A percentile compares a stretch with the other conserved stretches of the same genome.
These are phyloP conservation scores for Pichia norvegensis DNA, from an alignment of 1,139 yeast species.

Conservation along the genomic window DNA sequence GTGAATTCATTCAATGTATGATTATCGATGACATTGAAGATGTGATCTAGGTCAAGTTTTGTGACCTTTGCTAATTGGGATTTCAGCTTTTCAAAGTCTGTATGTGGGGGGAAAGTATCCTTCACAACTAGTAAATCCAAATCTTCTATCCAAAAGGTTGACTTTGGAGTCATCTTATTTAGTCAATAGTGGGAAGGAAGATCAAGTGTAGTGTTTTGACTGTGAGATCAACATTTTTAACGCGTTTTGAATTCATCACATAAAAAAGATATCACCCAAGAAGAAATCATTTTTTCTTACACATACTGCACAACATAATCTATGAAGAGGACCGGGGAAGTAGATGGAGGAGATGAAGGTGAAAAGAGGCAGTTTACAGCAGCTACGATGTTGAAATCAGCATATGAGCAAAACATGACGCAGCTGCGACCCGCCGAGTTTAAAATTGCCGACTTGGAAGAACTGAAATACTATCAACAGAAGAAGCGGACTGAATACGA, in stretches of 20 bases:
- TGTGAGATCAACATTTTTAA: too few relatives aligned
- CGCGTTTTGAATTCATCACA: background rate
- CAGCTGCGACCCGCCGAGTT: conserved; percentile 38
- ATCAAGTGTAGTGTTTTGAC: too few relatives aligned
- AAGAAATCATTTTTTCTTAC: too few relatives aligned
- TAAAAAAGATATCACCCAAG: too few relatives aligned
- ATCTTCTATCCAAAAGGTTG: background rate
- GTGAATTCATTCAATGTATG: conserved; percentile 13
- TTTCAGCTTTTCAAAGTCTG: background rate
- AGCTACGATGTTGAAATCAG: conserved; percentile 48
- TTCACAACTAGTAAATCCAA: background rate
- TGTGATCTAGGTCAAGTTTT: conserved; percentile 3
- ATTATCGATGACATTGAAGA: conserved; percentile 10
- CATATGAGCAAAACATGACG: conserved; percentile 41
- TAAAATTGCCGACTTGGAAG: conserved; percentile 70
- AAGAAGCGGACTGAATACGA: conserved; percentile 78
- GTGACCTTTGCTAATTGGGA: background rate
- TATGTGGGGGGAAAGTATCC: background rate
- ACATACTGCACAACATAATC: background rate
- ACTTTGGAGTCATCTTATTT: background rate
- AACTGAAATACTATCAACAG: conserved; percentile 65
- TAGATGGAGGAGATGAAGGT: background rate
- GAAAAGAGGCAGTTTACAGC: conserved; percentile 27
- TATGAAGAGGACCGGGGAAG: background rate
- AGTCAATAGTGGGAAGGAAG: background rate